Percentiles rank a stretch among this genome's conserved stretches.
phyloP scores from a whole-genome alignment of 1,284 basidiomycete species.

The Singerocomus inundabilis region DNA sequence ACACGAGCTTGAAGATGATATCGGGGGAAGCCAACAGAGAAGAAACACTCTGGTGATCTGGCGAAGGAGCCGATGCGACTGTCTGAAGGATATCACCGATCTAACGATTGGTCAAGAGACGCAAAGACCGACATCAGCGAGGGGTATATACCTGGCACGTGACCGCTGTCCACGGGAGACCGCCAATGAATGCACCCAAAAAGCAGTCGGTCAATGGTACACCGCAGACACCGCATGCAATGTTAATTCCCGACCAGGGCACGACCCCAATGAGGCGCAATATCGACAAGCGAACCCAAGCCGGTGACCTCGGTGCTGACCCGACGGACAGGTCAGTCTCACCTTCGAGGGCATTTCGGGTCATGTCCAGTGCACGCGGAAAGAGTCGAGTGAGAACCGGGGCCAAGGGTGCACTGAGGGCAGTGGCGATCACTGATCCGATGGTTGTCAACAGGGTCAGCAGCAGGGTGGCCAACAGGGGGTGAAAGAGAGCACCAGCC shows the following conservation, averaged over 20 bases:
- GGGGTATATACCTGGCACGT: conserved; percentile 68
- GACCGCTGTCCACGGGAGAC: conserved; percentile 79
- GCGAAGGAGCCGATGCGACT: conserved; percentile 64
- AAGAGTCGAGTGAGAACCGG: conserved; percentile 79
- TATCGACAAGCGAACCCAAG: conserved; percentile 83
- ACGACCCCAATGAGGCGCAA: conserved; percentile 87
- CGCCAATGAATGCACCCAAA: conserved; percentile 79
- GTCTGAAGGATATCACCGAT: conserved; percentile 83
- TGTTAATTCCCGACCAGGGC: conserved; percentile 93
- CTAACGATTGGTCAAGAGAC: conserved; percentile 35
- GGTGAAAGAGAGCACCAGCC: conserved; percentile 83
- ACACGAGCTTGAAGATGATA: conserved; percentile 69
- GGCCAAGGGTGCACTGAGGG: conserved; percentile 79
- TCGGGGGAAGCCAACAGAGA: conserved; percentile 68
- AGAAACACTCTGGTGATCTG: conserved; percentile 67
- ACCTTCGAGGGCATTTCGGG: conserved; percentile 65
- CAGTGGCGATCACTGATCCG: conserved; percentile 79
- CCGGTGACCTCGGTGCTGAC: conserved; percentile 48
- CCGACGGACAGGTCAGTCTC: conserved; percentile 37
- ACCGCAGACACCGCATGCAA: conserved; percentile 87
- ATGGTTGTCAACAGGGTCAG: conserved; percentile 81
- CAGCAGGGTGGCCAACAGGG: conserved; percentile 73
- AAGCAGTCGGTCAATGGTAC: conserved; percentile 74
- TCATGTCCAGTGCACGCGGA: conserved; percentile 81
- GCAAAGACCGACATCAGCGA: conserved; percentile 12